Conservation (phyloP, 352 stramenopile genomes). For the Peronosclerospora sorghi region DNA sequence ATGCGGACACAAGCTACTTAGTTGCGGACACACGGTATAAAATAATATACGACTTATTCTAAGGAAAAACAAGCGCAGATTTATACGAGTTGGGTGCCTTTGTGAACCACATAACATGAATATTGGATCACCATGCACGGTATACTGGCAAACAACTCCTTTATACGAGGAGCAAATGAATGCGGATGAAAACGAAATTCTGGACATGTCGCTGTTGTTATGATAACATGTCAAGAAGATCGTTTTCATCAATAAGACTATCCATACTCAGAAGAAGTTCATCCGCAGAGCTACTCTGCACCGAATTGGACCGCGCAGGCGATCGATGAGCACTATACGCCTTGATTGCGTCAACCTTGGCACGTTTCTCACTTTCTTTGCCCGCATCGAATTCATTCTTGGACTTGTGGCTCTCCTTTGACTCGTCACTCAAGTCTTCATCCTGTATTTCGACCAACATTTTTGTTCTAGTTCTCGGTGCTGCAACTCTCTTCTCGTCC, state of each 20-base stretch:
- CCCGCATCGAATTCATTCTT: constrained; percentile 9
- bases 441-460: constrained; percentile 4
- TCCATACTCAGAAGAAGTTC: constrained; percentile 37
- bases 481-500: constrained; percentile 4
- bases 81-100: too few relatives aligned
- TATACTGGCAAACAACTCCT: too few relatives aligned
- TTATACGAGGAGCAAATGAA: too few relatives aligned
- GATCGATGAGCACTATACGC: constrained; percentile 28
- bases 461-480: constrained; percentile 2
- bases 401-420: constrained; percentile 4
- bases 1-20: too few relatives aligned
- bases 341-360: too few relatives aligned
- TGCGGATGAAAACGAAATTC: too few relatives aligned
- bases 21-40: too few relatives aligned
- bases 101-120: too few relatives aligned
- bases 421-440: constrained; percentile 1
- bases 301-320: constrained; percentile 11
- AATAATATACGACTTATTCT: too few relatives aligned
- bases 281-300: constrained; percentile 25
- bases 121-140: too few relatives aligned
- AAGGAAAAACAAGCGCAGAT: too few relatives aligned
- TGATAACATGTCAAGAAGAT: constrained; percentile 43
- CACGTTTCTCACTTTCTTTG: constrained; percentile 6
- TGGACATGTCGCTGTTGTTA: too few relatives aligned
- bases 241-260: constrained; percentile 37